A percentile compares a stretch with the other conserved stretches of the same genome.
Evolutionary conservation across 1,284 basidiomycete species (phyloP).

Genomic region (Naganishia liquefaciens): DNA sequence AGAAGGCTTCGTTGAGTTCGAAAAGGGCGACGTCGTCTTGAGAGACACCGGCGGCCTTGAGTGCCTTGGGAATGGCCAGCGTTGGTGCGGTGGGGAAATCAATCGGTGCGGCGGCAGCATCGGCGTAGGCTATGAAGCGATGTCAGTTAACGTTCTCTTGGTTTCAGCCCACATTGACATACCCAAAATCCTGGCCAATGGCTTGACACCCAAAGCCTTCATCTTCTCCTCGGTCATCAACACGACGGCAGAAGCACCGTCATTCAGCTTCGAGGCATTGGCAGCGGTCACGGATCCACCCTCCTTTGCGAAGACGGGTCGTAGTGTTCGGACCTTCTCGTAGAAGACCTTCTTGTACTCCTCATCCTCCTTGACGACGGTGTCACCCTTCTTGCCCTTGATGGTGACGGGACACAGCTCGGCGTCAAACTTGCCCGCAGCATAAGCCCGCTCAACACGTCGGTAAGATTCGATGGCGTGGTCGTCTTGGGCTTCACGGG

Average conservation of each 20-base stretch:
- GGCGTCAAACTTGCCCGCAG: slow-evolving; percentile 74
- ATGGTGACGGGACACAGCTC: slow-evolving; percentile 93
- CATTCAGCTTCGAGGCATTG: slow-evolving; percentile 93
- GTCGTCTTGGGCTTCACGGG: slow-evolving; percentile 80
- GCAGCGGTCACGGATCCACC: slow-evolving; percentile 90
- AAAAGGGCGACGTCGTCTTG: slow-evolving; percentile 85
- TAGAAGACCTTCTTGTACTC: slow-evolving; percentile 95
- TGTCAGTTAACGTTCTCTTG: slow-evolving; percentile 48
- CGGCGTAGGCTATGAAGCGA: slow-evolving; percentile 76
- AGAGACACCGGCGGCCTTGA: slow-evolving; percentile 81
- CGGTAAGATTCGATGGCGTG: slow-evolving; percentile 94
- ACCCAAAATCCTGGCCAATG: slow-evolving; percentile 88
- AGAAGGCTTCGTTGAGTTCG: slow-evolving; percentile 99
- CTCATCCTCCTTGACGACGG: slow-evolving; percentile 88
- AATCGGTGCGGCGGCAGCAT: slow-evolving; percentile 93
- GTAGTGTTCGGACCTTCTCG: slow-evolving; percentile 84
- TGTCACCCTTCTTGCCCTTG: slow-evolving; percentile 93
- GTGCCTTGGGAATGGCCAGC: slow-evolving; percentile 82
- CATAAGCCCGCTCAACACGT: slow-evolving; percentile 89
- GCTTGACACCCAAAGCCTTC: slow-evolving; percentile 81
- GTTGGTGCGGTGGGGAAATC: slow-evolving; percentile 97
- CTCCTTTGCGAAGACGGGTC: slow-evolving; percentile 81
- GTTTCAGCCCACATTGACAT: slow-evolving; percentile 52
- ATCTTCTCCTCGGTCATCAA: slow-evolving; percentile 89
- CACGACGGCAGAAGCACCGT: slow-evolving; percentile 94